Evolutionary conservation across 805 yeast genomes (phyloP).

Genomic region (Candida nemodendra): DNA sequence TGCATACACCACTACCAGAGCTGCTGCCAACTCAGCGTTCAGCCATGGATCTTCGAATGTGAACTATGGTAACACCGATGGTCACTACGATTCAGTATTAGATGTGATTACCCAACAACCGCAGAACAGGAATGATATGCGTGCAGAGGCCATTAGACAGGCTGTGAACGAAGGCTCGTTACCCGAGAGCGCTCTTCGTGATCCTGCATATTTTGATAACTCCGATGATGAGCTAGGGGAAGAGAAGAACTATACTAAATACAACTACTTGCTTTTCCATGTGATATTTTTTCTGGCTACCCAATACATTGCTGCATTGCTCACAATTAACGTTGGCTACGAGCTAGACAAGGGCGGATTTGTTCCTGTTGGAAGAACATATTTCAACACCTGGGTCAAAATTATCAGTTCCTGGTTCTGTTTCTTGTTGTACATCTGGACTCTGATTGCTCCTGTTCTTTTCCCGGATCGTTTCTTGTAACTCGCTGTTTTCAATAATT

Average conservation of each 20-base stretch:
- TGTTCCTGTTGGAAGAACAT: constrained; percentile 95
- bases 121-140: constrained; percentile 58
- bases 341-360: constrained; percentile 86
- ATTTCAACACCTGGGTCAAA: constrained; percentile 93
- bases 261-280: constrained; percentile 87
- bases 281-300: constrained; percentile 91
- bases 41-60: constrained; percentile 33
- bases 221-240: constrained; percentile 51
- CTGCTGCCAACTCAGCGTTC: constrained; percentile 80
- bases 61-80: constrained; percentile 19
- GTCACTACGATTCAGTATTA: constrained; percentile 44
- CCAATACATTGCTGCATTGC: constrained; percentile 90
- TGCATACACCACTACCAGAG: constrained; percentile 96
- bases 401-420: constrained; percentile 92
- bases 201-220: constrained; percentile 57
- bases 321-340: constrained; percentile 87
- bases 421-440: constrained; percentile 83
- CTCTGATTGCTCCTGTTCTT: constrained; percentile 82
- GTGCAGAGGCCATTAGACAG: constrained; percentile 83
- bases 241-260: constrained; percentile 62
- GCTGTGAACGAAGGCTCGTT: constrained; percentile 96
- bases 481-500: too few species aligned
- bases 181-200: constrained; percentile 87
- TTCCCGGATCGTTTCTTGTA: constrained; percentile 79
- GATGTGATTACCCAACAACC: constrained; percentile 49